These are phyloP conservation scores for Rubia tinctorum DNA, from an alignment of 305 asterid genomes.

Conservation along the genomic window DNA sequence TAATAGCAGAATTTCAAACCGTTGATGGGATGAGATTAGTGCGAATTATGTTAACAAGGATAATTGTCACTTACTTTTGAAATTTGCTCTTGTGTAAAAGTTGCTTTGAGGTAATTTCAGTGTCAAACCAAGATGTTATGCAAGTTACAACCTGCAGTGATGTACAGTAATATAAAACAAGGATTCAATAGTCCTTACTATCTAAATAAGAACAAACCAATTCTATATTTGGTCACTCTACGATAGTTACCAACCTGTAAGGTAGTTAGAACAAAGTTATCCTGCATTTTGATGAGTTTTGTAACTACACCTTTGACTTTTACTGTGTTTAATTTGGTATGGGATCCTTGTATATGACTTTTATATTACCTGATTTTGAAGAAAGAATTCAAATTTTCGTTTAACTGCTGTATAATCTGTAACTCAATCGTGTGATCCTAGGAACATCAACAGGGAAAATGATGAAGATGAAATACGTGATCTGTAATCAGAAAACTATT, in stretches of 20 bases:
- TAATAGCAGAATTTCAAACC: slow-evolving; percentile 70
- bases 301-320: slow-evolving; percentile 97
- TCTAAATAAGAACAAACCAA: slow-evolving; percentile 13
- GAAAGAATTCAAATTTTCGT: slow-evolving; percentile 69
- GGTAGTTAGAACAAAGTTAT: slow-evolving; percentile 74
- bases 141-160: slow-evolving; percentile 96
- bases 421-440: slow-evolving; percentile 70
- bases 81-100: slow-evolving; percentile 83
- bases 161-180: slow-evolving; percentile 44
- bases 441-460: slow-evolving; percentile 18
- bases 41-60: slow-evolving; percentile 90
- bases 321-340: slow-evolving; percentile 74
- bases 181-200: background rate
- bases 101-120: slow-evolving; percentile 81
- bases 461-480: slow-evolving; percentile 10
- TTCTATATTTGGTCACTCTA: slow-evolving; percentile 29
- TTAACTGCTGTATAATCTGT: slow-evolving; percentile 72
- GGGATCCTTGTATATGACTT: slow-evolving; percentile 71
- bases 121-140: slow-evolving; percentile 88
- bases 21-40: slow-evolving; percentile 56
- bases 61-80: slow-evolving; percentile 86
- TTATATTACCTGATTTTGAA: slow-evolving; percentile 69
- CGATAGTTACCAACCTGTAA: slow-evolving; percentile 57
- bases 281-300: slow-evolving; percentile 85
- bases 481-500: background rate